These are phyloP conservation scores for Tolypocladium guangdongense DNA, from an alignment of 2,329 filamentous ascomycete species.

Conservation along the genomic window DNA sequence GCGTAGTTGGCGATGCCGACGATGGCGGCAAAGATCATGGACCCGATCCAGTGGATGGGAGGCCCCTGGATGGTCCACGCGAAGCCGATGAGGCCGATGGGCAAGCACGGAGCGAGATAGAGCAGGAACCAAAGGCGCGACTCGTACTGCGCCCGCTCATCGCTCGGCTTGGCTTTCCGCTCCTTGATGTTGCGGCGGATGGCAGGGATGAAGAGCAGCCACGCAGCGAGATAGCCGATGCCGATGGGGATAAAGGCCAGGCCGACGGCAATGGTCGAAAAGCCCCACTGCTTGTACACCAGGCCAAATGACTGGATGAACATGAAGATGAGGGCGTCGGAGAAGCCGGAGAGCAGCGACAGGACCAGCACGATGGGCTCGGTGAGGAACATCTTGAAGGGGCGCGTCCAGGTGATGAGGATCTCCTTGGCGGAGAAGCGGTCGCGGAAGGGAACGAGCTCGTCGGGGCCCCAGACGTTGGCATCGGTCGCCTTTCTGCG, in stretches of 20 bases:
- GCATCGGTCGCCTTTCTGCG: slow-evolving; percentile 48
- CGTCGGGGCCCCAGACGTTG: slow-evolving; percentile 62
- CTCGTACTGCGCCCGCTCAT: slow-evolving; percentile 56
- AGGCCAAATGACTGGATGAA: slow-evolving; percentile 61
- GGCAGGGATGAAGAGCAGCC: slow-evolving; percentile 45
- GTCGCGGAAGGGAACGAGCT: slow-evolving; percentile 50
- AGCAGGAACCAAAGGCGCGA: slow-evolving; percentile 55
- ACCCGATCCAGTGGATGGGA: slow-evolving; percentile 55
- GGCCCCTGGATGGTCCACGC: slow-evolving; percentile 57
- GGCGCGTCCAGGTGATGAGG: slow-evolving; percentile 45
- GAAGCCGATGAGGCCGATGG: slow-evolving; percentile 60
- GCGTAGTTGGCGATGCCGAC: slow-evolving; percentile 65
- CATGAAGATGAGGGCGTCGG: slow-evolving; percentile 67
- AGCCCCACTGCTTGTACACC: slow-evolving; percentile 58
- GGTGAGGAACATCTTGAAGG: slow-evolving; percentile 62
- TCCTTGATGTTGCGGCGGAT: slow-evolving; percentile 42
- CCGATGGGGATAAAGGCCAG: slow-evolving; percentile 56
- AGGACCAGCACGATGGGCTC: slow-evolving; percentile 65
- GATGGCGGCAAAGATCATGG: slow-evolving; percentile 51
- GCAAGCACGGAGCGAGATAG: slow-evolving; percentile 47
- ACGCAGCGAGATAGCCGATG: slow-evolving; percentile 54
- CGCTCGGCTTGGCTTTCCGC: slow-evolving; percentile 36
- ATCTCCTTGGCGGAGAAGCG: slow-evolving; percentile 50
- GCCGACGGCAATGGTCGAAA: slow-evolving; percentile 43
- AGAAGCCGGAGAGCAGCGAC: slow-evolving; percentile 62